A percentile compares a stretch with the other conserved stretches of the same genome.
These are phyloP conservation scores for Glutinoglossum americanum DNA, from an alignment of 495 filamentous ascomycete genomes.

Conservation along the genomic window DNA sequence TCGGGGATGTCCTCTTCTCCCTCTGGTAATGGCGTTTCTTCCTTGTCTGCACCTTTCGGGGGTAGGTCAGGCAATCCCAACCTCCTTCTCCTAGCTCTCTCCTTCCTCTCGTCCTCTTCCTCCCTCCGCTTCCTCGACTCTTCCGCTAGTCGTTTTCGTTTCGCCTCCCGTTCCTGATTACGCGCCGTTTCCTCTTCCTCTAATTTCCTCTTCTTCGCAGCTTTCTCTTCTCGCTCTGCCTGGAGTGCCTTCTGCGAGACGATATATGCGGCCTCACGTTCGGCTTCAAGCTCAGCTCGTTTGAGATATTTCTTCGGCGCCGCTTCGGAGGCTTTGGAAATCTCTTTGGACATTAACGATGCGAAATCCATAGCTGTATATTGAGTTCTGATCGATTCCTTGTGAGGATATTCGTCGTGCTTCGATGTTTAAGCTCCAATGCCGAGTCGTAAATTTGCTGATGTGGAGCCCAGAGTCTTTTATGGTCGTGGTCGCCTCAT, in stretches of 20 bases:
- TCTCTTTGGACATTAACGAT: constrained; percentile 71
- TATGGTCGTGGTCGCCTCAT: no score
- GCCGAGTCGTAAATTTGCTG: no score
- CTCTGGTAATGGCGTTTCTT: constrained; percentile 7
- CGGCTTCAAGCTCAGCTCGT: constrained; percentile 67
- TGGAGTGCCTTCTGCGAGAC: constrained; percentile 52
- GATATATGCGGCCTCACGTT: constrained; percentile 58
- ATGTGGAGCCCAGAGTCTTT: no score
- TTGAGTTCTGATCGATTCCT: not conserved
- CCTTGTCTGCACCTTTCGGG: constrained; percentile 20
- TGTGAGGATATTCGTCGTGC: no score
- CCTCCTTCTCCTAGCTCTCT: constrained; percentile 30
- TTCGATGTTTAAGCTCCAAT: no score
- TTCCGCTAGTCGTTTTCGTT: constrained; percentile 58
- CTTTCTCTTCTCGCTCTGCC: constrained; percentile 40
- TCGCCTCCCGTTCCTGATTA: constrained; percentile 49
- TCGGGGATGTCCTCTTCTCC: constrained; percentile 49
- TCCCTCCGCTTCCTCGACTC: constrained; percentile 49
- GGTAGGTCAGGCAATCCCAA: constrained; percentile 55
- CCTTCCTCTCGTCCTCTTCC: constrained; percentile 31
- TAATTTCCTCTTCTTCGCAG: constrained; percentile 60
- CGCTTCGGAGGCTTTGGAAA: constrained; percentile 43
- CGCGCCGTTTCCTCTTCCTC: constrained; percentile 68
- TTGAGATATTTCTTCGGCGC: constrained; percentile 53
- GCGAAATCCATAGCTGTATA: constrained; percentile 79